These are phyloP conservation scores for Niebla homalea DNA, from an alignment of 495 filamentous ascomycete genomes.

Conservation along the genomic window DNA sequence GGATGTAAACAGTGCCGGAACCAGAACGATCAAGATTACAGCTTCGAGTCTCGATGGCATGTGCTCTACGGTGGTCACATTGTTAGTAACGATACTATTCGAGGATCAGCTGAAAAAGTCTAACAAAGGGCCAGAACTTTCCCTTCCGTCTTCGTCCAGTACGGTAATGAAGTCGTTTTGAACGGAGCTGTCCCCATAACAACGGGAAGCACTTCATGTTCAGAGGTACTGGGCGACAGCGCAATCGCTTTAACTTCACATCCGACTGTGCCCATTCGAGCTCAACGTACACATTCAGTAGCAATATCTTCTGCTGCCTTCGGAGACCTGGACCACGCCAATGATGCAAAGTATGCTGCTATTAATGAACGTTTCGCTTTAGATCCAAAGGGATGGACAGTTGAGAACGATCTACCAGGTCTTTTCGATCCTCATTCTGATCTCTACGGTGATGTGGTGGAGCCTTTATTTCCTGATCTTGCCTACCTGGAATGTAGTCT, in stretches of 20 bases:
- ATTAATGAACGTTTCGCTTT: not conserved
- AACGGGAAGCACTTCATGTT: not conserved
- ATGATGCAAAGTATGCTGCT: not conserved
- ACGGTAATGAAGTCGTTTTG: no score
- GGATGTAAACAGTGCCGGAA: constrained; percentile 4
- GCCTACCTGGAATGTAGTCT: not conserved
- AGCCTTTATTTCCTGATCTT: constrained; percentile 1
- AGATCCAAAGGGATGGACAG: constrained; percentile 9
- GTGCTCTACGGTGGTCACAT: not conserved
- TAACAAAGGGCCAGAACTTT: not conserved
- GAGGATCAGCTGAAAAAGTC: not conserved
- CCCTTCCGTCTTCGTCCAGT: not conserved
- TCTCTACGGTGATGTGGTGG: not conserved
- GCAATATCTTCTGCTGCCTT: no score
- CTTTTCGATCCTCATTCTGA: not conserved
- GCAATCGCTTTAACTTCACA: constrained; percentile 2
- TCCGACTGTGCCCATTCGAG: not conserved
- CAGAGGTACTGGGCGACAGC: not conserved
- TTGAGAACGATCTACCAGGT: not conserved
- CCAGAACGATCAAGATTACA: constrained; percentile 4
- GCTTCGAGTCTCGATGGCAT: not conserved
- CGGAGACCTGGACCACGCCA: no score
- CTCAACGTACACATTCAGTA: no score
- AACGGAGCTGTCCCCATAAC: not conserved
- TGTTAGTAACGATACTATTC: not conserved